These are phyloP conservation scores for Coniophora puteana DNA, from an alignment of 1,284 basidiomycete genomes.

Conservation along the genomic window DNA sequence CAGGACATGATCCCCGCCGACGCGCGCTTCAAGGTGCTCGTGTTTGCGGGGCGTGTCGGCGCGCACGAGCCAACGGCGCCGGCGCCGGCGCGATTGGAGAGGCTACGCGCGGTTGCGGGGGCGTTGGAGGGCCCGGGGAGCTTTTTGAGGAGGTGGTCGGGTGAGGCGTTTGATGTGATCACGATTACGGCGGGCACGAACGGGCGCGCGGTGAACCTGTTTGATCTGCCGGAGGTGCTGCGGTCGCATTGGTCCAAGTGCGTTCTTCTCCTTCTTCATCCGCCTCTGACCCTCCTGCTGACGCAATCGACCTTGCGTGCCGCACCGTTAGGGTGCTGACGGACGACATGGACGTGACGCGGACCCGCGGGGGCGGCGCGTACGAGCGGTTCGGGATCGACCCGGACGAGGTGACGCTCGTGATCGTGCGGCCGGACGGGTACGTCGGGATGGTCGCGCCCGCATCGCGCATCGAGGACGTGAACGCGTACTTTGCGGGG, in stretches of 20 bases:
- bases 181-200: slow-evolving; percentile 47
- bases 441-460: slow-evolving; percentile 50
- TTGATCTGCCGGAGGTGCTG: slow-evolving; percentile 46
- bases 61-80: too few species aligned
- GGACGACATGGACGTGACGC: slow-evolving; percentile 34
- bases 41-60: slow-evolving; percentile 59
- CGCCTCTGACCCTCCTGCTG: slow-evolving; percentile 4
- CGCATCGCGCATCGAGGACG: slow-evolving; percentile 22
- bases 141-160: slow-evolving; percentile 35
- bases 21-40: slow-evolving; percentile 67
- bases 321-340: slow-evolving; percentile 24
- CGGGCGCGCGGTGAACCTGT: slow-evolving; percentile 42
- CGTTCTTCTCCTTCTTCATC: slow-evolving; percentile 3
- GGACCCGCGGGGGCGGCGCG: slow-evolving; percentile 32
- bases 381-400: slow-evolving; percentile 48
- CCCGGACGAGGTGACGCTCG: slow-evolving; percentile 39
- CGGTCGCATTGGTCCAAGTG: slow-evolving; percentile 68
- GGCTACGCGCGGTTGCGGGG: slow-evolving; percentile 40
- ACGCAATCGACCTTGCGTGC: background rate
- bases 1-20: slow-evolving; percentile 70
- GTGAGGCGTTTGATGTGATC: slow-evolving; percentile 48
- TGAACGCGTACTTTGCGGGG: slow-evolving; percentile 37
- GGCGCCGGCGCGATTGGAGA: slow-evolving; percentile 31
- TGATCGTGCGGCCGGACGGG: slow-evolving; percentile 55
- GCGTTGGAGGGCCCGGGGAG: slow-evolving; percentile 35